Base-by-base conservation (phyloP, 2,329 filamentous ascomycete species). In the Neoascochyta sp. region DNA sequence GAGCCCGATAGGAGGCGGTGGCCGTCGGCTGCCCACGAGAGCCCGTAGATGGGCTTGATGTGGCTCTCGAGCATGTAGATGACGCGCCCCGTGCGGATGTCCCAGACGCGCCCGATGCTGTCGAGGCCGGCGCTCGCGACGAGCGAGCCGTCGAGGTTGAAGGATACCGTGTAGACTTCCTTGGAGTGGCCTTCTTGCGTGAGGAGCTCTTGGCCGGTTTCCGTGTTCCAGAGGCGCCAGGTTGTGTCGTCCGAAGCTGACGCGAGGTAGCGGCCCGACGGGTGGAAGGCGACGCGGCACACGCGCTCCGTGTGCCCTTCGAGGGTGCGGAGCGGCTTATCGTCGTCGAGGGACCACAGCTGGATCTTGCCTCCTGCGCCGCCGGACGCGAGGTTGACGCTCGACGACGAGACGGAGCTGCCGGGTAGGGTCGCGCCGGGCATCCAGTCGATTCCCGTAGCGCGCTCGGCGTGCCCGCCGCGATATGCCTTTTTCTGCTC, bases 161-260 rank as follows among this genome's bases (percentile, higher is more conserved):
- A 96, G 54, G 80, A 80, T 29, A 96, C 76, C 0, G 88, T 77
- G 54, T 92, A 96, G 9, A 96, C 92, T 40, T 93, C 92, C 32
- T 90, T 80, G 7, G 88, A 93, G 61, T 98, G 92, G 1, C 92
- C 92, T 65, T 96, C 90, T 62, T 98, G 92, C 1, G 93, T 72
- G 1, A 94, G 71, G 2, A 96, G 67, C 56, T 96, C 89, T 3
- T 81, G 81, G 0, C 80, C 86, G 0, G 83, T 92, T 47, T 86
- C 81, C 1, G 96, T 79, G 58, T 96, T 90, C 90, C 92, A 98
- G 18, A 98, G 70, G 24, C 90, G 80, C 92, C 92, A 98, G 0
- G 92, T 95, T 2, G 88, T 95, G 58, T 98, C 92, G 52, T 92
- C 92, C 0, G 88, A 95, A 5, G 92, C 92, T 1, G 89, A 95